A percentile compares a stretch with the other conserved stretches of the same genome.
These are phyloP conservation scores for Parathielavia hyrcaniae DNA, from an alignment of 495 filamentous ascomycete species.

Conservation along the genomic window DNA sequence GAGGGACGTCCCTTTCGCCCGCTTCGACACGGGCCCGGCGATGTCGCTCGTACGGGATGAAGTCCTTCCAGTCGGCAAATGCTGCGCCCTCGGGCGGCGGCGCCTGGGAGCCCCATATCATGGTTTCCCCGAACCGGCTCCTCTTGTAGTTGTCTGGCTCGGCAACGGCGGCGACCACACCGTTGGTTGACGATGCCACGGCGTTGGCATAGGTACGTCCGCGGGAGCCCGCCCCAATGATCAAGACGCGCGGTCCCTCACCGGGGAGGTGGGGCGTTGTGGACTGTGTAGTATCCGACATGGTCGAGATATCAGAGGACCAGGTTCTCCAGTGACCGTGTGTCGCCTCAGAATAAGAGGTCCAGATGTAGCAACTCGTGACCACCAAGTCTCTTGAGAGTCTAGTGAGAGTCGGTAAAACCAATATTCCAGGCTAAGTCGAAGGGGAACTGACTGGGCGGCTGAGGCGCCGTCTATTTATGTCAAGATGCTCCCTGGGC, in stretches of 20 bases:
- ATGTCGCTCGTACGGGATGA: constrained; percentile 55
- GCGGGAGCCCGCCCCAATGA: constrained; percentile 84
- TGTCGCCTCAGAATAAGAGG: too few relatives aligned
- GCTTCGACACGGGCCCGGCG: constrained; percentile 44
- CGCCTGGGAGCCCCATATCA: constrained; percentile 54
- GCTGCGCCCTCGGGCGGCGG: constrained; percentile 46
- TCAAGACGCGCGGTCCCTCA: constrained; percentile 55
- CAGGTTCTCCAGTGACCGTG: background rate
- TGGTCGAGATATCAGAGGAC: background rate
- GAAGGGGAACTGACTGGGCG: too few relatives aligned
- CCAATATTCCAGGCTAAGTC: too few relatives aligned
- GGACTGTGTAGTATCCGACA: constrained; percentile 4
- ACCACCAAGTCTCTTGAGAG: too few relatives aligned
- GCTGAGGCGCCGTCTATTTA: too few relatives aligned
- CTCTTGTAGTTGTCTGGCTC: constrained; percentile 80
- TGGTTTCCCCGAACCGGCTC: constrained; percentile 54
- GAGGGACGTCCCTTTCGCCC: constrained; percentile 39
- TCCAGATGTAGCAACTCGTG: too few relatives aligned
- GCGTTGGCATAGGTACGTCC: constrained; percentile 70
- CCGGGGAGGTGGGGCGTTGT: constrained; percentile 23
- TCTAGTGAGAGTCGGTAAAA: too few relatives aligned
- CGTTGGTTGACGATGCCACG: constrained; percentile 53
- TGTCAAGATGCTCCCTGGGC: too few relatives aligned
- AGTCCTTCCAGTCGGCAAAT: constrained; percentile 70
- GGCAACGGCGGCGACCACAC: constrained; percentile 65